Conservation (phyloP, 2,329 filamentous ascomycete genomes). For the Sarocladiaceae sp. region DNA sequence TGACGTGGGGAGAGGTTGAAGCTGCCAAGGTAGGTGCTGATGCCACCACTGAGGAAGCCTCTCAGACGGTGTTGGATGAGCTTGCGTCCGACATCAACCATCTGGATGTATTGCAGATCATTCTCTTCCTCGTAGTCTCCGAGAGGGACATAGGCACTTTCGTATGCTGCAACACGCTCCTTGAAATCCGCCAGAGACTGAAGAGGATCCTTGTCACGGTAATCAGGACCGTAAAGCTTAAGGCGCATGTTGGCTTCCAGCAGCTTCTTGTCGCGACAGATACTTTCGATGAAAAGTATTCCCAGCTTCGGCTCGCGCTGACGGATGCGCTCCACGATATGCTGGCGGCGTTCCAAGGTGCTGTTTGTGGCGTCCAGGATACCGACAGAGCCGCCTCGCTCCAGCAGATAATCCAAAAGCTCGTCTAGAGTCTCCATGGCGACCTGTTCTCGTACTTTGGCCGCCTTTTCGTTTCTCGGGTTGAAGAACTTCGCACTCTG, state of each 20-base stretch:
- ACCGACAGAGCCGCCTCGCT: conserved; percentile 79
- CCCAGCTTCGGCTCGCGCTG: conserved; percentile 80
- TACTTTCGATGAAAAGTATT: conserved; percentile 91
- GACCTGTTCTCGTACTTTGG: conserved; percentile 83
- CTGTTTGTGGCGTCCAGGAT: conserved; percentile 98
- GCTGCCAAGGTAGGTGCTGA: conserved; percentile 91
- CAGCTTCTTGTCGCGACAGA: conserved; percentile 79
- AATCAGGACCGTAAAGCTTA: conserved; percentile 93
- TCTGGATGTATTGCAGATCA: conserved; percentile 92
- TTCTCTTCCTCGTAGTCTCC: conserved; percentile 88
- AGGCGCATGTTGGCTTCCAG: conserved; percentile 96
- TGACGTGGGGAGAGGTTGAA: conserved; percentile 95
- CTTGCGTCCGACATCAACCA: conserved; percentile 96
- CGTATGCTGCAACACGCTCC: conserved; percentile 85
- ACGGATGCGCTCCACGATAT: conserved; percentile 79
- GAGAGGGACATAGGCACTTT: conserved; percentile 88
- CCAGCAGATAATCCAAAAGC: conserved; percentile 81
- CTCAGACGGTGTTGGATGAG: conserved; percentile 85
- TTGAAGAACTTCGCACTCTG: conserved; percentile 95
- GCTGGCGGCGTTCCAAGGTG: conserved; percentile 78
- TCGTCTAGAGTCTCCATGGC: conserved; percentile 92
- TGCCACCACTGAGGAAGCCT: conserved; percentile 87
- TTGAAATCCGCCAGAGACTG: conserved; percentile 88
- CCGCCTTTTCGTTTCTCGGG: conserved; percentile 76
- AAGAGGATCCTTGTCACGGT: conserved; percentile 85